Base-by-base conservation (phyloP, 2,329 filamentous ascomycete species). In the Talaromyces sp. region DNA sequence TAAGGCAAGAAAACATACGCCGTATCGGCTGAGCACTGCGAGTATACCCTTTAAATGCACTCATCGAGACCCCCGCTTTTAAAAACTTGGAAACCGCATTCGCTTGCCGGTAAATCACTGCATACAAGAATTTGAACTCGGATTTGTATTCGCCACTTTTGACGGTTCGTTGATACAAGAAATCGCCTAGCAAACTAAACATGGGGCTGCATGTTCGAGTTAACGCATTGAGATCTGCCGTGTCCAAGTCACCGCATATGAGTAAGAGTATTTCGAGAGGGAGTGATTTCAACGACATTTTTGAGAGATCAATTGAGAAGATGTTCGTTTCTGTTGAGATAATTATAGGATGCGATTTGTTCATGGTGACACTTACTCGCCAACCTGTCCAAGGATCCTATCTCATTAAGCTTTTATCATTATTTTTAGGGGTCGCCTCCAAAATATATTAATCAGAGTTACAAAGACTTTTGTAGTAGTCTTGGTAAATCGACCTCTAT, bases 51-150 rank as follows among this genome's bases (percentile, higher is more conserved):
- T 44, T 13, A 47, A 55, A 59, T 55, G 33, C 39, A 25, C 10
- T 32, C 36, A 55, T 32, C 17, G 27, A 54, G 51, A 59, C 58
- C 15, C 51, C 58, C 11, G 49, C 51, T 47, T 55, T 54, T n/a
- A 59, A 49, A 49, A 59, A 55, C 25, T 59, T 59, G 51, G 51
- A 59, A 47, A 47, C 51, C 22, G 52, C 51, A 55, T 47, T 47
- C 3, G 49, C 22, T 44, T 44, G 33, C 6, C 51, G 17, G 47
- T 55, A 47, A 47, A 47, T 15, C 11, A 47, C 58, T n/a, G 58
- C 51, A 47, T 47, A 55, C n/a, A 55, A 33, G 25, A 59, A 59
- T 27, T 33, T 33, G 11, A 13, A 33, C 32, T 28, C 17, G 49
- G 2, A 22, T 47, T 55, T 59, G 17, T 59, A 55, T 47, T 32